phyloP scores from a whole-genome alignment of 768 basidiomycete species.

The Lactarius hatsudake region DNA sequence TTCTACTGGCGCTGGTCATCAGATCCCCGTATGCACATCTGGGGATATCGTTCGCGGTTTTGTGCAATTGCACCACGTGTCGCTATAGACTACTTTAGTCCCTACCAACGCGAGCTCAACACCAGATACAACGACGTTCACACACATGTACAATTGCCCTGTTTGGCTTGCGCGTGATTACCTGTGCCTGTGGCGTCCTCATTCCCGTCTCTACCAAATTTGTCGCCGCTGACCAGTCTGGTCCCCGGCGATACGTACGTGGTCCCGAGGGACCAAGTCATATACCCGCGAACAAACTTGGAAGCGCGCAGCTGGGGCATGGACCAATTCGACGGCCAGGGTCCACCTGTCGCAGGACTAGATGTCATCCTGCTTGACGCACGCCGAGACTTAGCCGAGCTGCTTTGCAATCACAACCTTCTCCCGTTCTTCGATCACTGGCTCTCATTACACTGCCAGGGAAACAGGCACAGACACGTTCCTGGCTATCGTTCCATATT shows the following conservation, averaged over 20 bases:
- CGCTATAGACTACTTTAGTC: conserved; percentile 31
- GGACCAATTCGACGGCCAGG: not conserved
- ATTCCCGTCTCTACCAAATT: conserved; percentile 4
- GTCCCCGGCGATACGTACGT: conserved; percentile 16
- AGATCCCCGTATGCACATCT: conserved; percentile 34
- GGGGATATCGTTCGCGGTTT: conserved; percentile 29
- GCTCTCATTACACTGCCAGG: not conserved
- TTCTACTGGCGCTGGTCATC: conserved; percentile 43
- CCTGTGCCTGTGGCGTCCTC: conserved; percentile 20
- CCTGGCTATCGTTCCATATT: not conserved
- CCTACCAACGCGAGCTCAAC: conserved; percentile 14
- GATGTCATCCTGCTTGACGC: not conserved
- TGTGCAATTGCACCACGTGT: conserved; percentile 33
- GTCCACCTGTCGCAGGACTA: not conserved
- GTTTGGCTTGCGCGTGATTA: conserved; percentile 13
- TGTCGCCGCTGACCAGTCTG: conserved; percentile 10
- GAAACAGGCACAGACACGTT: not conserved
- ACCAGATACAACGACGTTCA: conserved; percentile 17
- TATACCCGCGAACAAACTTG: not conserved
- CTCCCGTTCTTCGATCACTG: not conserved
- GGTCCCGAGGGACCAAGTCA: not conserved
- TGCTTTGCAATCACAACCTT: not conserved
- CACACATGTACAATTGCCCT: not conserved
- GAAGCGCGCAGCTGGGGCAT: not conserved
- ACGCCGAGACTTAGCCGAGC: not conserved